These are phyloP conservation scores for Zymoseptoria ardabiliae DNA, from an alignment of 2,329 filamentous ascomycete species.

Conservation along the genomic window DNA sequence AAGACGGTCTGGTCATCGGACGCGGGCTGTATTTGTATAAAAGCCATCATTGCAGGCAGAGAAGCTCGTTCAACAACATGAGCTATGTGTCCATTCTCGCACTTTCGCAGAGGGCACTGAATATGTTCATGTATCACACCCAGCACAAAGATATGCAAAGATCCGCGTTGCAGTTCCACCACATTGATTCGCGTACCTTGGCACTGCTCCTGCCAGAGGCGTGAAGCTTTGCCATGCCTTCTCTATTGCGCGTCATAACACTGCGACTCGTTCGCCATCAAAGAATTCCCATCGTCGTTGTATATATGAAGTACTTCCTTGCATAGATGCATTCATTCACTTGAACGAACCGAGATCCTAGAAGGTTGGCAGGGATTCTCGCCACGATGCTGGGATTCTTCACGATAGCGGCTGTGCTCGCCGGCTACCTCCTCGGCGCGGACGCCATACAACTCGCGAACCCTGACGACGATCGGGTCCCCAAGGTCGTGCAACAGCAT, in stretches of 20 bases:
- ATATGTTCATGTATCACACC: not conserved
- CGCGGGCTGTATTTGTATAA: not conserved
- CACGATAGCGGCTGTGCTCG: not conserved
- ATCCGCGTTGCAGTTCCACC: not conserved
- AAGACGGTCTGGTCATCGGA: not conserved
- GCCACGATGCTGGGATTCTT: not conserved
- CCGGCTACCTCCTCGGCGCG: not conserved
- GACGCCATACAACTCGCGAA: slow-evolving; percentile 1
- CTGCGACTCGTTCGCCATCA: too few species aligned
- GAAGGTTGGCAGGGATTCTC: not conserved
- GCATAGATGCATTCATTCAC: not conserved
- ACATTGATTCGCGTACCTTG: not conserved
- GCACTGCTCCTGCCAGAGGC: not conserved
- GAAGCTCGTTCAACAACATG: too few species aligned
- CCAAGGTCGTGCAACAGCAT: slow-evolving; percentile 42
- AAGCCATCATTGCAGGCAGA: not conserved
- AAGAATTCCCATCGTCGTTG: not conserved
- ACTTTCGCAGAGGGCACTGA: not conserved
- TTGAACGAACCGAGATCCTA: not conserved
- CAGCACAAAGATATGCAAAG: not conserved
- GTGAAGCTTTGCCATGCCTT: not conserved
- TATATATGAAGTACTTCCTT: not conserved
- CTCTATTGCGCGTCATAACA: not conserved
- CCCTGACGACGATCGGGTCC: slow-evolving; percentile 16
- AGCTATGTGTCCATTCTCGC: not conserved